Base-by-base conservation (phyloP, 106 monocot species). In the Dendrobium nobile region DNA sequence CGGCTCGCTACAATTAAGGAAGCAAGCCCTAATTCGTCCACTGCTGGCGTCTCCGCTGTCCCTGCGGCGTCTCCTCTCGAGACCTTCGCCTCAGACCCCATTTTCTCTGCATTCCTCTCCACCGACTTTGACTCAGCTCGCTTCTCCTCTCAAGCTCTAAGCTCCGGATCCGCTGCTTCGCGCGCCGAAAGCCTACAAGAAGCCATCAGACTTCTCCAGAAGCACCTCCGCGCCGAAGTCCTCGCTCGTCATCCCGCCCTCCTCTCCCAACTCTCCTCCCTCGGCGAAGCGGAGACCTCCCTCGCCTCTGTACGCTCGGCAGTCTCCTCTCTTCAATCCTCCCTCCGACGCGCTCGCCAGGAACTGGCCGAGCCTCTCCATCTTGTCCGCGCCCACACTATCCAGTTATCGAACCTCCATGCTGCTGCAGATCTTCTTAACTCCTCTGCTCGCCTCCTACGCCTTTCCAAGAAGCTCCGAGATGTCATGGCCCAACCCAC, bases 51-150 rank as follows among this genome's bases (percentile, higher is more conserved):
- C 0, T 6, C 67, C 18, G 48, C 78, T 10, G 1, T 77, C 41
- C 0, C 79, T 56, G 4, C 81, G 8, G 22, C 81, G 7, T 89
- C 89, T 9, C 91, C 92, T 0, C 91, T 95, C 7, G 91, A 91
- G 15, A 51, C 88, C 61, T 90, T 99, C 81, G 88, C 95, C 47
- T 79, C 89, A 13, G 95, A 98, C 79, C 98, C 95, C 16, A 73
- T 91, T 58, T 89, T 95, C 91, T 95, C 99, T 72, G 91, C 93
- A 24, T 95, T 95, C 85, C 89, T 95, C 72, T 95, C 99, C 55
- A 87, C 92, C 3, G 67, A 80, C 87, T 99, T 95, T 90, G 88
- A 91, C 84, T 84, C 91, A 47, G 80, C 93, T 67, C 78, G 61
- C 67, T 99, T 95, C 91, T 95, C 93, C 79, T 95, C 98, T 82